These are phyloP conservation scores for Colletotrichum viniferum DNA, from an alignment of 2,329 filamentous ascomycete species.

Conservation along the genomic window DNA sequence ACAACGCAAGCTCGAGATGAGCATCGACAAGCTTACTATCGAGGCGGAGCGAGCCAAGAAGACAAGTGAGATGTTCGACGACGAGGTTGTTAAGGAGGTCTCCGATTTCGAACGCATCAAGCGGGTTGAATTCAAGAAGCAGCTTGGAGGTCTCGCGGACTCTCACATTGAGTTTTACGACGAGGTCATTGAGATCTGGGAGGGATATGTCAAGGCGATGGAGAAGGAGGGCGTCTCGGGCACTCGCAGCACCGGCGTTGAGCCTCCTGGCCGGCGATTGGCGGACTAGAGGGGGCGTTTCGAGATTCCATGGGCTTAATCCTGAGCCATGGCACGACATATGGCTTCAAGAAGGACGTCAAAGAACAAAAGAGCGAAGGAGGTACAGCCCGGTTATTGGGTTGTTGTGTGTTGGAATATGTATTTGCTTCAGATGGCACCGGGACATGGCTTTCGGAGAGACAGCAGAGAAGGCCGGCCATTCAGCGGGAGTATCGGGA, in stretches of 20 bases:
- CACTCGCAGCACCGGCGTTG: constrained; percentile 9
- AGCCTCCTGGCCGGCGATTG: constrained; percentile 19
- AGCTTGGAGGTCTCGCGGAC: constrained; percentile 82
- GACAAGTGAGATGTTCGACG: constrained; percentile 90
- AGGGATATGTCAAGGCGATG: constrained; percentile 87
- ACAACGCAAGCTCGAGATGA: constrained; percentile 86
- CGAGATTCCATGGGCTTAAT: neutral
- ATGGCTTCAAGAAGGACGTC: neutral
- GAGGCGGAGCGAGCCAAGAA: constrained; percentile 89
- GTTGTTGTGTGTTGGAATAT: neutral
- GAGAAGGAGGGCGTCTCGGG: constrained; percentile 62
- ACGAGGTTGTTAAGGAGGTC: constrained; percentile 93
- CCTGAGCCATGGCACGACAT: neutral
- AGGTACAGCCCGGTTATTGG: neutral
- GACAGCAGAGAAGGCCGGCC: neutral
- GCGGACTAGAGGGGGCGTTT: neutral
- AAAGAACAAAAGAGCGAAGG: neutral
- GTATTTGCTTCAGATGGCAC: neutral
- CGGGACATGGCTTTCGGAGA: neutral
- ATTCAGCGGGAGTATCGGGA: neutral
- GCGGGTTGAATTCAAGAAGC: constrained; percentile 86
- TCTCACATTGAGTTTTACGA: constrained; percentile 88
- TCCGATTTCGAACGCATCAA: constrained; percentile 97
- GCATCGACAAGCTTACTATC: constrained; percentile 87
- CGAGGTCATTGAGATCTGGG: constrained; percentile 82